A percentile compares a stretch with the other conserved stretches of the same genome.
These are phyloP conservation scores for Pseudogymnoascus sp. DNA, from an alignment of 2,329 filamentous ascomycete species.

Conservation along the genomic window DNA sequence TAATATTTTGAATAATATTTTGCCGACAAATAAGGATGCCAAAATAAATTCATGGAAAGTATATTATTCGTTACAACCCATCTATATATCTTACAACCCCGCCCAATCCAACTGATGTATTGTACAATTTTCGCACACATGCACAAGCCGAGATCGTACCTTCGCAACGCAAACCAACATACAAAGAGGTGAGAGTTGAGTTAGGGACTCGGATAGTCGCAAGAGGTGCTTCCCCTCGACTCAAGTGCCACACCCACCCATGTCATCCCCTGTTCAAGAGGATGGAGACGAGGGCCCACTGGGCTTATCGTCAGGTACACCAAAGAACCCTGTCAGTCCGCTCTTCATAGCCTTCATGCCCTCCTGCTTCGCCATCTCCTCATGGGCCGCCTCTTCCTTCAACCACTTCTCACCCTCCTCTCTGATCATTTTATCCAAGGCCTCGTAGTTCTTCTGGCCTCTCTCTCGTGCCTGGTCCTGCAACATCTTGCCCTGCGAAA, in stretches of 20 bases:
- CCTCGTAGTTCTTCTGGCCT: constrained; percentile 82
- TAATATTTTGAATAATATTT: neutral
- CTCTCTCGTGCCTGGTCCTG: constrained; percentile 90
- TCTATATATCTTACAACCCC: constrained; percentile 3
- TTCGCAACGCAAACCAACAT: neutral
- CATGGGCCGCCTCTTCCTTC: constrained; percentile 80
- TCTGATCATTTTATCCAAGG: constrained; percentile 81
- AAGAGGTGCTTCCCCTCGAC: neutral
- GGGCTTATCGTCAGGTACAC: constrained; percentile 11
- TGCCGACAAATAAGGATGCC: neutral
- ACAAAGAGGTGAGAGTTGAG: neutral
- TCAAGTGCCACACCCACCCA: constrained; percentile 5
- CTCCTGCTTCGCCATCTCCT: constrained; percentile 85
- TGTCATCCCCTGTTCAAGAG: neutral
- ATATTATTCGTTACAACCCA: constrained; percentile 7
- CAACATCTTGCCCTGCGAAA: constrained; percentile 92
- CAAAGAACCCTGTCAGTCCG: constrained; percentile 56
- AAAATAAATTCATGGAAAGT: neutral
- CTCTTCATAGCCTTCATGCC: constrained; percentile 88
- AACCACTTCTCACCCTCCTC: constrained; percentile 94
- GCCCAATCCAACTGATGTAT: neutral
- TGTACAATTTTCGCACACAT: constrained; percentile 1
- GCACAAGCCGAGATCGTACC: neutral
- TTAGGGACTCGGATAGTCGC: neutral
- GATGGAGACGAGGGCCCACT: neutral